Evolutionary conservation across 345 rosid genomes (phyloP).

Genomic region (Sonneratia caseolaris): DNA sequence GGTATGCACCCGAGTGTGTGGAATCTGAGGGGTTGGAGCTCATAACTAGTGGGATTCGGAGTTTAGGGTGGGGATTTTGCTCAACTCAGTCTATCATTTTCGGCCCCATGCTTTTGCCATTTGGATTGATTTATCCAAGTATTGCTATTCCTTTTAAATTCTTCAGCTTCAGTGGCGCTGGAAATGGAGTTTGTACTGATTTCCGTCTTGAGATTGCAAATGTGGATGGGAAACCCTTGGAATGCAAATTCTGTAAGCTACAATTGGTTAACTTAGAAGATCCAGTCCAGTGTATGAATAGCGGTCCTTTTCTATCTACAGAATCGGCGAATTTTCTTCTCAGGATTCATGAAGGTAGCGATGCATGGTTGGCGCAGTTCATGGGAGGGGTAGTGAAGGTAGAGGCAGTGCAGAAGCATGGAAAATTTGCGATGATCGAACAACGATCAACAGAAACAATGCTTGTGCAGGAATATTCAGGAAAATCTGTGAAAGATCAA

Average conservation of each 20-base stretch:
- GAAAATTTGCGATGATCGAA: constrained; percentile 24
- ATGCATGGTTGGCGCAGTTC: constrained; percentile 23
- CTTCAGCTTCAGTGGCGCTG: constrained; percentile 10
- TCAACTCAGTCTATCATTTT: constrained; percentile 53
- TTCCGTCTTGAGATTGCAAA: constrained; percentile 62
- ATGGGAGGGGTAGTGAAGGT: constrained; percentile 28
- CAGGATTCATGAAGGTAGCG: constrained; percentile 15
- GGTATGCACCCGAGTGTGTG: constrained; percentile 20
- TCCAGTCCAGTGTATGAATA: constrained; percentile 9
- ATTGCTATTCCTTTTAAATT: constrained; percentile 33
- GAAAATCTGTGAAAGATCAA: constrained; percentile 18
- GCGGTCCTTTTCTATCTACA: constrained; percentile 1
- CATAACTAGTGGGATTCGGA: constrained; percentile 45
- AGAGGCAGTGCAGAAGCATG: constrained; percentile 37
- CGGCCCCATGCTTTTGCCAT: constrained; percentile 57
- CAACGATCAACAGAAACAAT: constrained; percentile 29
- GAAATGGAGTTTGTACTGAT: constrained; percentile 23
- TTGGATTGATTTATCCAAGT: constrained; percentile 72
- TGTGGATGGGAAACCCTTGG: constrained; percentile 57
- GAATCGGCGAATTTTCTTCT: constrained; percentile 16
- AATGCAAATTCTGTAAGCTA: constrained; percentile 67
- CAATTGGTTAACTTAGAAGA: constrained; percentile 31
- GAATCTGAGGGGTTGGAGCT: constrained; percentile 16
- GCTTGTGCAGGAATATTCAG: constrained; percentile 32
- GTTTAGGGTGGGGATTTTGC: constrained; percentile 81